Evolutionary conservation across 176 grass and related monocot genomes (phyloP).

Genomic region (Triticum dicoccoides): DNA sequence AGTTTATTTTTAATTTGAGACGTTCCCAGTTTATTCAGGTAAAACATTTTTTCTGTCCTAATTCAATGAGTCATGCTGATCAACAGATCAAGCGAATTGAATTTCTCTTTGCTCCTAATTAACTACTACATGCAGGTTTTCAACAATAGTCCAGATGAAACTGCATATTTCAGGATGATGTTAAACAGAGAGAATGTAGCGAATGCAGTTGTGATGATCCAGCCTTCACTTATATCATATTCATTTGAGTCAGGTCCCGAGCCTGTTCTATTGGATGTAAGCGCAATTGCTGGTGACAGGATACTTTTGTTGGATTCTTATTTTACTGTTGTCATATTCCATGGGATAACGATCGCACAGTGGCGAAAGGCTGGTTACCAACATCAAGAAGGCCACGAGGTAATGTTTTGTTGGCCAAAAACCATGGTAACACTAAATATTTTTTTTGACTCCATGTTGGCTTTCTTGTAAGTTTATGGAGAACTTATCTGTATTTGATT

Average conservation of each 20-base stretch:
- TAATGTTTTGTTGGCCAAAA: conserved; percentile 32
- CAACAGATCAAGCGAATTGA: not conserved
- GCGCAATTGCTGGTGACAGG: conserved; percentile 80
- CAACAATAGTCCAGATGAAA: conserved; percentile 90
- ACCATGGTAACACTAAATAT: not conserved
- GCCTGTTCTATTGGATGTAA: conserved; percentile 75
- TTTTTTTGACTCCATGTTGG: conserved; percentile 3
- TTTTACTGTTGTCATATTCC: conserved; percentile 86
- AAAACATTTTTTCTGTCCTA: conserved; percentile 5
- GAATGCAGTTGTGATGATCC: conserved; percentile 88
- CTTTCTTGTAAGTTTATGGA: conserved; percentile 10
- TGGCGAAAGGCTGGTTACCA: conserved; percentile 97
- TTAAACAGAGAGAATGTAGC: conserved; percentile 67
- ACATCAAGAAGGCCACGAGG: conserved; percentile 85
- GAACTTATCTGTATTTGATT: conserved; percentile 4
- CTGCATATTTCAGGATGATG: conserved; percentile 91
- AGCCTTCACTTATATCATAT: conserved; percentile 86
- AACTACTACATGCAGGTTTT: conserved; percentile 67
- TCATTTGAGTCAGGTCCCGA: conserved; percentile 73
- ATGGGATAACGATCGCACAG: conserved; percentile 72
- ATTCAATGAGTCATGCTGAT: conserved; percentile 21
- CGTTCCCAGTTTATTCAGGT: conserved; percentile 98
- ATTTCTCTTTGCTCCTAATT: conserved; percentile 12
- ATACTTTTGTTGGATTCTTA: conserved; percentile 88
- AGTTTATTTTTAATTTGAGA: conserved; percentile 91